Conservation (phyloP, 768 basidiomycete species). For the Podaxis sp. region DNA sequence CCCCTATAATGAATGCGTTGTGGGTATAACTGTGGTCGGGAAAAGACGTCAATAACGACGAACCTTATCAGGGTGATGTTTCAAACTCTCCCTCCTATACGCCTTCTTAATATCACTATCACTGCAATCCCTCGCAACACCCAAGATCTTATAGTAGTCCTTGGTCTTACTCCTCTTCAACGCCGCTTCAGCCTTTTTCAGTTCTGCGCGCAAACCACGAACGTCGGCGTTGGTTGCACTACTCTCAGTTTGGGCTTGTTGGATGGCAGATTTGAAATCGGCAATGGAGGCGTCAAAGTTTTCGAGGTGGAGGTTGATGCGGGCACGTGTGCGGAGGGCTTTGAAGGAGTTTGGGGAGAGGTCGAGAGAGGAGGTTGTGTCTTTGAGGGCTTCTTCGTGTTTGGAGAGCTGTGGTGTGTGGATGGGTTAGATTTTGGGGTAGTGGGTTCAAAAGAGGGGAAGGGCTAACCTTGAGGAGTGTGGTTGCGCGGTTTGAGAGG, state of each 20-base stretch:
- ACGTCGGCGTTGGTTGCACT: constrained; percentile 54
- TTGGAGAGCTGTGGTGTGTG: constrained; percentile 47
- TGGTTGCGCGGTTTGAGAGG: constrained; percentile 80
- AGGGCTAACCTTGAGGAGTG: constrained; percentile 60
- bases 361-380: constrained; percentile 63
- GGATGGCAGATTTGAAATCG: constrained; percentile 78
- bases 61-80: constrained; percentile 84
- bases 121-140: constrained; percentile 52
- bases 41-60: constrained; percentile 12
- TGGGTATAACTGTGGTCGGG: background rate
- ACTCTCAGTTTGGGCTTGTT: constrained; percentile 64
- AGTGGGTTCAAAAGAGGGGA: background rate
- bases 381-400: constrained; percentile 64
- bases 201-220: constrained; percentile 55
- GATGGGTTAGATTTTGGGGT: constrained; percentile 6
- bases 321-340: constrained; percentile 80
- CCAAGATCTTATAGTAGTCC: constrained; percentile 83
- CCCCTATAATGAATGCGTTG: constrained; percentile 41
- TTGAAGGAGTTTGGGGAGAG: constrained; percentile 73
- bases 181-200: constrained; percentile 77
- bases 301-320: constrained; percentile 71
- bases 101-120: constrained; percentile 86
- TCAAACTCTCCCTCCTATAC: constrained; percentile 82
- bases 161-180: constrained; percentile 88
- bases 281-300: constrained; percentile 64